A percentile compares a stretch with the other conserved stretches of the same genome.
These are phyloP conservation scores for Barbatosphaeria neglecta DNA, from an alignment of 495 filamentous ascomycete genomes.

Conservation along the genomic window DNA sequence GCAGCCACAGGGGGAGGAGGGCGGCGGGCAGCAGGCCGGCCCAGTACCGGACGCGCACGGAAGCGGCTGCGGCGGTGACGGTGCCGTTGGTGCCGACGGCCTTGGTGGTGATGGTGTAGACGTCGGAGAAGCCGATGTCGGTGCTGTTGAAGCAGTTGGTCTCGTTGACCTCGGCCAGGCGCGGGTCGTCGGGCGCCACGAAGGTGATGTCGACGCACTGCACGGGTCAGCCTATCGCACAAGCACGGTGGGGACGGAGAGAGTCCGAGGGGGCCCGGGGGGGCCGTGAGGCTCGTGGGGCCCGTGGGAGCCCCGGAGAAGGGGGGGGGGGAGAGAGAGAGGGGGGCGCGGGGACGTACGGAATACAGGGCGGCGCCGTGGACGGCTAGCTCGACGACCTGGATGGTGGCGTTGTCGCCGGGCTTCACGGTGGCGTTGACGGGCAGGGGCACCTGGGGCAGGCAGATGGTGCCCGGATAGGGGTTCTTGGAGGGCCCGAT, in stretches of 20 bases:
- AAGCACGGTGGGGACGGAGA: not conserved
- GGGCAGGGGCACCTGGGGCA: slow-evolving; percentile 85
- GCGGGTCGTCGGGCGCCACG: slow-evolving; percentile 54
- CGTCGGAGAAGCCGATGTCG: slow-evolving; percentile 58
- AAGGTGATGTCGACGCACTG: slow-evolving; percentile 87
- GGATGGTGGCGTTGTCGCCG: slow-evolving; percentile 89
- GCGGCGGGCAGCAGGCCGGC: too few relatives aligned
- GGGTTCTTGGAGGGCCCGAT: slow-evolving; percentile 68
- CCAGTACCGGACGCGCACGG: too few relatives aligned
- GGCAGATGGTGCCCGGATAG: slow-evolving; percentile 78
- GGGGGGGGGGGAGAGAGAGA: not conserved
- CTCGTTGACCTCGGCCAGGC: slow-evolving; percentile 55
- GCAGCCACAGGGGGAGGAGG: too few relatives aligned
- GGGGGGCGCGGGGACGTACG: slow-evolving; percentile 42
- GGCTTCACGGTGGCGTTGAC: slow-evolving; percentile 55
- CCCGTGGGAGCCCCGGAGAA: too few relatives aligned
- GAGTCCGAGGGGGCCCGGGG: too few relatives aligned
- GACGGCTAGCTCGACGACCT: slow-evolving; percentile 77
- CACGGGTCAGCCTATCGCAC: slow-evolving; percentile 5
- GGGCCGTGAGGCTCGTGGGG: too few relatives aligned
- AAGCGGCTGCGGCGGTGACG: too few relatives aligned
- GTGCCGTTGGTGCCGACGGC: slow-evolving; percentile 18
- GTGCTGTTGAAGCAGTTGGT: slow-evolving; percentile 78
- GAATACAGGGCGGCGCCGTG: slow-evolving; percentile 88
- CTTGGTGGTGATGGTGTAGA: slow-evolving; percentile 50